A percentile compares a stretch with the other conserved stretches of the same genome.
Evolutionary conservation across 176 grass and related monocot genomes (phyloP).

Genomic region (Areca catechu): DNA sequence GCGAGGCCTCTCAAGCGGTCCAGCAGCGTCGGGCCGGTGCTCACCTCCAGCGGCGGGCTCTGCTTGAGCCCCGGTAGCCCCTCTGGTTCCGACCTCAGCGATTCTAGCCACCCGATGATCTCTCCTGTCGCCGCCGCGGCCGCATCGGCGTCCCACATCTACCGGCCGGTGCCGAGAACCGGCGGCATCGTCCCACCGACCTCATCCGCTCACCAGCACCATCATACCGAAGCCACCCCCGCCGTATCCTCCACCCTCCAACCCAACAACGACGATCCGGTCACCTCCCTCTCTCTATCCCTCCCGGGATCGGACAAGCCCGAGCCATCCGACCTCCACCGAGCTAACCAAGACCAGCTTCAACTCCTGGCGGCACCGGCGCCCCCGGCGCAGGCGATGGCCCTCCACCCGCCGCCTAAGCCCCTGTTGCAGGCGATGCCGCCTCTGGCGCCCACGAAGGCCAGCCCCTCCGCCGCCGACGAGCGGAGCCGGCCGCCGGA

Average conservation of each 20-base stretch:
- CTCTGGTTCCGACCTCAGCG: not conserved
- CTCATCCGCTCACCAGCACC: not conserved
- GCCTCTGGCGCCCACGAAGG: too few species aligned
- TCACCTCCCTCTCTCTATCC: slow-evolving; percentile 5
- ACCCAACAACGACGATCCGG: not conserved
- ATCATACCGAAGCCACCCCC: not conserved
- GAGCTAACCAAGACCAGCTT: not conserved
- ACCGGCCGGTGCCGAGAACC: slow-evolving; percentile 1
- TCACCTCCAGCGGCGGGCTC: not conserved
- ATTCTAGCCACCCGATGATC: not conserved
- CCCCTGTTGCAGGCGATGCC: not conserved
- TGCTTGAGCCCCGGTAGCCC: slow-evolving; percentile 8
- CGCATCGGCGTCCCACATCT: not conserved
- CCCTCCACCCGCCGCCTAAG: not conserved
- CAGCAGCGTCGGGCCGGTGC: not conserved
- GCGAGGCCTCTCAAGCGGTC: not conserved
- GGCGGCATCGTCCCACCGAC: not conserved
- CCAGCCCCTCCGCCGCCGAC: too few species aligned
- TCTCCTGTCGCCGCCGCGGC: not conserved
- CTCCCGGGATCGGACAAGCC: not conserved
- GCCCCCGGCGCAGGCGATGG: not conserved
- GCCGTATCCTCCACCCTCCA: not conserved
- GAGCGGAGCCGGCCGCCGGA: not conserved
- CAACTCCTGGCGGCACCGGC: not conserved
- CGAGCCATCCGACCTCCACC: not conserved